phyloP scores from a whole-genome alignment of 441 rosid species.

The Gossypium lobatum region DNA sequence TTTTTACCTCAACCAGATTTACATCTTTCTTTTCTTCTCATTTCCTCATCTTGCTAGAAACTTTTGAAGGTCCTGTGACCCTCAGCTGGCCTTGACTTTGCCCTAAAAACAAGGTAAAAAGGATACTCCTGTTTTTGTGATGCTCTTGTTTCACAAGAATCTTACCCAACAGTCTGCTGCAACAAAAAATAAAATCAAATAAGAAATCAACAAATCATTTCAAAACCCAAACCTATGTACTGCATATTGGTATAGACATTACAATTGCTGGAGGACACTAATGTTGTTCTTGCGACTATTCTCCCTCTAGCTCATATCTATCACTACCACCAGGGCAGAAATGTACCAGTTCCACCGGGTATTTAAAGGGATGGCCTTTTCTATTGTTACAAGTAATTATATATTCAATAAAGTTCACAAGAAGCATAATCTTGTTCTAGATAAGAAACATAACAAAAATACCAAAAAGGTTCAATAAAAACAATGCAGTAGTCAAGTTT shows the following conservation, averaged over 20 bases:
- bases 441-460: background rate
- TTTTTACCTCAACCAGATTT: background rate
- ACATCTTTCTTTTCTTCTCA: background rate
- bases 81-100: background rate
- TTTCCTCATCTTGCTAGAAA: background rate
- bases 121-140: background rate
- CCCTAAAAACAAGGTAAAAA: background rate
- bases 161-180: slow-evolving; percentile 22
- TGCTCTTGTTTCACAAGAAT: background rate
- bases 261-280: background rate
- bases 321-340: background rate
- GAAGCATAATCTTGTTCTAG: background rate
- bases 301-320: background rate
- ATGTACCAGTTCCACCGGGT: background rate
- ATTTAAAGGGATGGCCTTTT: background rate
- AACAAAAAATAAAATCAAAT: slow-evolving; percentile 10
- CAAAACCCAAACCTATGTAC: background rate
- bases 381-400: background rate
- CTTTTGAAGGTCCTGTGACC: background rate
- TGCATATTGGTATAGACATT: background rate
- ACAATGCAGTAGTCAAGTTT: background rate
- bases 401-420: background rate
- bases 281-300: background rate
- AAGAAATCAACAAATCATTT: slow-evolving; percentile 12
- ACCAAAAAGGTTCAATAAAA: background rate